These are phyloP conservation scores for Daedalea quercina DNA, from an alignment of 768 basidiomycete species.

Conservation along the genomic window DNA sequence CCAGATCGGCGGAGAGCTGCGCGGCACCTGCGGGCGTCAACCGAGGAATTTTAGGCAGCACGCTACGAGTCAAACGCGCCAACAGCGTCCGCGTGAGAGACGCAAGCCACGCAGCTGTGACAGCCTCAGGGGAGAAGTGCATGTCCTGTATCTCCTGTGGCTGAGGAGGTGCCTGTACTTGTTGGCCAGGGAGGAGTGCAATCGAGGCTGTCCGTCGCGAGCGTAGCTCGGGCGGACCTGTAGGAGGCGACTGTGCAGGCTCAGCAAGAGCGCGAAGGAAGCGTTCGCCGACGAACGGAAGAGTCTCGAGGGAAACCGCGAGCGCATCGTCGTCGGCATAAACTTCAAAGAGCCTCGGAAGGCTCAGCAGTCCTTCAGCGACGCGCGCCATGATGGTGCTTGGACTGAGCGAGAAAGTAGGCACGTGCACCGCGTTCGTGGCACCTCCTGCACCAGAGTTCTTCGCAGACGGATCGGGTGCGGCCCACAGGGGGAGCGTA, in stretches of 20 bases:
- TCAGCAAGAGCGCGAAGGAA: slow-evolving; percentile 42
- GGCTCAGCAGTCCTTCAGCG: slow-evolving; percentile 89
- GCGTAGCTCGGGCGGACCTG: slow-evolving; percentile 13
- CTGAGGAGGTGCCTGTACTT: slow-evolving; percentile 1
- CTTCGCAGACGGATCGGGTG: slow-evolving; percentile 40
- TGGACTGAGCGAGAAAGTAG: slow-evolving; percentile 89
- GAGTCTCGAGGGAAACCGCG: slow-evolving; percentile 77
- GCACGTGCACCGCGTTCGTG: slow-evolving; percentile 55
- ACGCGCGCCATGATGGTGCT: slow-evolving; percentile 84
- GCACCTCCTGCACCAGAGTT: slow-evolving; percentile 35
- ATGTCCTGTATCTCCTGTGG: slow-evolving; percentile 2
- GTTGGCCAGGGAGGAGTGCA: slow-evolving; percentile 20
- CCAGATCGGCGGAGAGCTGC: slow-evolving; percentile 83
- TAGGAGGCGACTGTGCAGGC: slow-evolving; percentile 19
- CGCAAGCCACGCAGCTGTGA: slow-evolving; percentile 87
- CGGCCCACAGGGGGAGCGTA: slow-evolving; percentile 58
- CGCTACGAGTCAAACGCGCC: slow-evolving; percentile 56
- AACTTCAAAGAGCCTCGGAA: slow-evolving; percentile 90
- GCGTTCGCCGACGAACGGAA: slow-evolving; percentile 64
- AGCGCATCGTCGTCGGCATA: slow-evolving; percentile 91
- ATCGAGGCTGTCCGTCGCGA: slow-evolving; percentile 31
- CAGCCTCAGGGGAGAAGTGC: slow-evolving; percentile 62
- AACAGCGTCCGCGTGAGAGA: slow-evolving; percentile 83
- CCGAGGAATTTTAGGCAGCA: slow-evolving; percentile 66
- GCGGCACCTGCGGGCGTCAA: slow-evolving; percentile 65